Base-by-base conservation (phyloP, 2,329 filamentous ascomycete genomes). In the Saccharata proteae region DNA sequence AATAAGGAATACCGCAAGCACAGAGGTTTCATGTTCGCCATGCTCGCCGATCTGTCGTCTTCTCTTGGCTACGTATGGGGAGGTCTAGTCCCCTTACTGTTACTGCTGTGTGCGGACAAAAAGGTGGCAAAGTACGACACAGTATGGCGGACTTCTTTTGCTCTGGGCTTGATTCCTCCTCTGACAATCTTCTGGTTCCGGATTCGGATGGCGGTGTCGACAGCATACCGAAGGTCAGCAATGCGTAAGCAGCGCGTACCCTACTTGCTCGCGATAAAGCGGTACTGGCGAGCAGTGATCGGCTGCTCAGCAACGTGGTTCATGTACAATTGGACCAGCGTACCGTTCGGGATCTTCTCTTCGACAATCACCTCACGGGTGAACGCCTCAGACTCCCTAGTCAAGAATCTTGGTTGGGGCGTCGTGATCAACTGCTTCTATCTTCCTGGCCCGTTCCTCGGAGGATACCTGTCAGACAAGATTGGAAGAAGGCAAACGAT, bases 11-110 rank as follows among this genome's bases (percentile, higher is more conserved):
- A 59, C 30, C 58, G 65, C 21, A 64, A 63, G 36, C 55, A 55
- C 20, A 54, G 67, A 21, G 67, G 69, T 3, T 68, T 71, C 47
- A 63, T 72, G 44, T 69, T 73, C 35, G 66, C 67, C n/a, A 60
- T 71, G 54, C 55, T 69, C 9, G 58, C 61, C 2, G 62, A 71
- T 40, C 47, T 72, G 5, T 64, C 67, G 0, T 54, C 59, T 2
- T 61, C 59, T 2, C 45, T 72, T 7, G 67, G 67, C 1, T 70
- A 67, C 38, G 60, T 67, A 4, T 66, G 60, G 43, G 62, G 57
- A 4, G 62, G 61, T 0, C 45, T 69, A 0, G 59, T 69, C 0
- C 63, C 67, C 2, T 46, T 72, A 6, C 54, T 72, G 0, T 43
- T 72, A 3, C 54, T 71, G 1, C 55, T 68, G 0, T 67, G 64